Evolutionary conservation across 768 basidiomycete genomes (phyloP).

Genomic region (Guyanaporus albipodus): DNA sequence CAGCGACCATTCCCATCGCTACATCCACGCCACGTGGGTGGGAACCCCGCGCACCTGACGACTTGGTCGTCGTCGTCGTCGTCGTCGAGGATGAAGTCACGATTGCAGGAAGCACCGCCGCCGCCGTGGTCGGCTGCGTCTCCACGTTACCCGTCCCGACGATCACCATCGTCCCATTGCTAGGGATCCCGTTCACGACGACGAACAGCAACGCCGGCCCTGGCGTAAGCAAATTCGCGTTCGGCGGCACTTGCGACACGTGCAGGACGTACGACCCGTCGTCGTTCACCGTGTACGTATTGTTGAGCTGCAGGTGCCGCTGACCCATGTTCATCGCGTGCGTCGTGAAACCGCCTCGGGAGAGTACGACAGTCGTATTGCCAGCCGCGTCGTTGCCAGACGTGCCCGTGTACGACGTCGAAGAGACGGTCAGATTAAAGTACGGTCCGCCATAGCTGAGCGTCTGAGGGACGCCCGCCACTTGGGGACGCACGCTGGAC

Average conservation of each 20-base stretch:
- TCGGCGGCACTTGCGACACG: slow-evolving; percentile 79
- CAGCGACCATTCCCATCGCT: too few species aligned
- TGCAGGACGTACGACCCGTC: slow-evolving; percentile 77
- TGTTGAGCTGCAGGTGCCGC: slow-evolving; percentile 76
- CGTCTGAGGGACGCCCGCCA: slow-evolving; percentile 63
- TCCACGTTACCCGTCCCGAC: slow-evolving; percentile 80
- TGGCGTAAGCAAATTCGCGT: slow-evolving; percentile 82
- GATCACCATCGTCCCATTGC: slow-evolving; percentile 70
- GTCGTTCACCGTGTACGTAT: slow-evolving; percentile 75
- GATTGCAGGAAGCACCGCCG: slow-evolving; percentile 39
- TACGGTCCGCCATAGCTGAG: slow-evolving; percentile 79
- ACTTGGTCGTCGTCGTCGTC: background rate
- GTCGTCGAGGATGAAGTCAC: slow-evolving; percentile 25
- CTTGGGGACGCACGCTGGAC: slow-evolving; percentile 61
- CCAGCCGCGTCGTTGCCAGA: slow-evolving; percentile 63
- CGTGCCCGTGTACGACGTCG: slow-evolving; percentile 60
- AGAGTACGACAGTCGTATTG: slow-evolving; percentile 70
- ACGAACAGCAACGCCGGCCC: slow-evolving; percentile 85
- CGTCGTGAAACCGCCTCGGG: slow-evolving; percentile 83
- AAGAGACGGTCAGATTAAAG: slow-evolving; percentile 72
- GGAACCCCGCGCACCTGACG: background rate
- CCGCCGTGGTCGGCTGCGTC: slow-evolving; percentile 51
- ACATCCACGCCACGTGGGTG: too few species aligned
- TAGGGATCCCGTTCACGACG: slow-evolving; percentile 80
- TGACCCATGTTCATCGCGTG: slow-evolving; percentile 91